These are phyloP conservation scores for Ophiostoma novo-ulmi DNA, from an alignment of 2,329 filamentous ascomycete species.

Conservation along the genomic window DNA sequence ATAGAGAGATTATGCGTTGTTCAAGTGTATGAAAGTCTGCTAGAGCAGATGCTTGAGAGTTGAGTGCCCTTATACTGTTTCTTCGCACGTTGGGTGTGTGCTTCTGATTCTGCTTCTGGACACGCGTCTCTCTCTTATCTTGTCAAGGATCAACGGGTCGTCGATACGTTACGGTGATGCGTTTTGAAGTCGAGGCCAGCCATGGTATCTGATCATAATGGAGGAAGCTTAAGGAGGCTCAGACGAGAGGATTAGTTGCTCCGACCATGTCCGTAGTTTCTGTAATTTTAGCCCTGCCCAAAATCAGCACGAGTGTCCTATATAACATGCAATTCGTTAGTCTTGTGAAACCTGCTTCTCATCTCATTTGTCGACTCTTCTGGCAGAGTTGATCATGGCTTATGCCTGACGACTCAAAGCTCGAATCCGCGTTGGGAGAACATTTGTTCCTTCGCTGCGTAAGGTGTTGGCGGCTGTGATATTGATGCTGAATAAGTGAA, in stretches of 20 bases:
- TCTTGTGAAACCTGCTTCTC: no score
- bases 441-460: neutral
- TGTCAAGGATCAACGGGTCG: neutral
- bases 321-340: neutral
- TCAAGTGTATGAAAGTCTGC: neutral
- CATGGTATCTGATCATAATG: neutral
- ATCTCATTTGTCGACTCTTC: no score
- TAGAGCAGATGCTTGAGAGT: neutral
- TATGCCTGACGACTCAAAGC: no score
- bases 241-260: no score
- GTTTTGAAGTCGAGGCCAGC: neutral
- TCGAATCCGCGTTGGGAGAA: neutral
- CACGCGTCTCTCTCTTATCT: neutral
- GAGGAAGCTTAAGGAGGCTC: no score
- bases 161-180: neutral
- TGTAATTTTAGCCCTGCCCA: neutral
- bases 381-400: no score
- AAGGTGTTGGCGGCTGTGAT: neutral
- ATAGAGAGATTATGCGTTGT: neutral
- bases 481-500: neutral
- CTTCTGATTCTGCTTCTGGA: neutral
- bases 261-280: neutral
- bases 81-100: no score
- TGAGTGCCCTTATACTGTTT: neutral
- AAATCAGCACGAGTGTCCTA: neutral